Base-by-base conservation (phyloP, 352 stramenopile genomes). In the Globisporangium nunn region DNA sequence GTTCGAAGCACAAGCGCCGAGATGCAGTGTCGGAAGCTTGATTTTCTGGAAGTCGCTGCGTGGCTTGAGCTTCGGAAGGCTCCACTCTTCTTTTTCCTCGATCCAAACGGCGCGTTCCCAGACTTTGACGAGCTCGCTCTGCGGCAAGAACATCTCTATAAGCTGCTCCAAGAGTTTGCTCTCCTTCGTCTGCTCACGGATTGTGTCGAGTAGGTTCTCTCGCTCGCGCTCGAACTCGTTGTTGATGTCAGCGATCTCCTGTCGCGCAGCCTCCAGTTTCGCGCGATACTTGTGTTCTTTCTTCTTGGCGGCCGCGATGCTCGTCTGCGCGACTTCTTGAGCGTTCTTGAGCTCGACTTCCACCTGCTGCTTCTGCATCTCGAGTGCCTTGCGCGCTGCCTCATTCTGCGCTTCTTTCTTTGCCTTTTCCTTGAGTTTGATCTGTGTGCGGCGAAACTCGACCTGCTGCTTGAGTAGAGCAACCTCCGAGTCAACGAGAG, bases 101-200 rank as follows among this genome's bases (percentile, higher is more conserved):
- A 66, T 71, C 81, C 87, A 96, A 7, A 93, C 68, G 0, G 83
- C 81, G 39, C 84, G 83, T 41, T 95, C 83, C 85, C 86, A 96
- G 15, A 96, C 84, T 53, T 94, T 92, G 17, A 90, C 76, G 5
- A 96, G 65, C 46, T 96, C 86, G 31, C 88, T 92, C 52, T 93
- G 78, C 5, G 78, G 74, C 15, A 96, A 44, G 39, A 96, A 91
- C 1, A 95, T 52, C 61, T 93, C 77, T 3, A 91, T 78, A n/a
- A 96, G 77, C 50, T 96, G 85, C 60, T 96, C 84, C 37, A 95
- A 63, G 28, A 96, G 63, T 60, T 95, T 93, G 30, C 79, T 72
- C 60, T 96, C 88, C 56, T 88, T 89, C 2, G 87, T 95, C 46
- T 95, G 85, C 47, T 95, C 85, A n/a, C 87, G 83, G 37, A 96